Evolutionary conservation across 2,329 filamentous ascomycete species (phyloP).

Genomic region (Microsporum ferrugineum): DNA sequence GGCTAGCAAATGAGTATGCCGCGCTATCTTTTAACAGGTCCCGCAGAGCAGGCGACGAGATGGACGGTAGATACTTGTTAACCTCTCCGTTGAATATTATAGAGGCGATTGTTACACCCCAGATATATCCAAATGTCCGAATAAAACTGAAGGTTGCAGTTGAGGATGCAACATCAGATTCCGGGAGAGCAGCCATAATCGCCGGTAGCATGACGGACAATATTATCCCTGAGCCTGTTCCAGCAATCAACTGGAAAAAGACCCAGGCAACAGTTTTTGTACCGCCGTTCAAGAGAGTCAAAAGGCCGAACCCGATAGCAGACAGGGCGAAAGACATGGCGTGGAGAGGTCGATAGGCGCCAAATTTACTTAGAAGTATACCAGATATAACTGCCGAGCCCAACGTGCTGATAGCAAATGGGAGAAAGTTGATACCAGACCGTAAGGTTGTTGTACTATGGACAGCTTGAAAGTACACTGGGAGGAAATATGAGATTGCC

Average conservation of each 20-base stretch:
- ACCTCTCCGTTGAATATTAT: constrained; percentile 25
- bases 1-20: constrained; percentile 6
- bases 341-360: constrained; percentile 25
- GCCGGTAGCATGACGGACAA: constrained; percentile 36
- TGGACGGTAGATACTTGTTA: constrained; percentile 10
- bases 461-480: constrained; percentile 34
- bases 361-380: constrained; percentile 20
- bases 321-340: constrained; percentile 28
- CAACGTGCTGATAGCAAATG: constrained; percentile 16
- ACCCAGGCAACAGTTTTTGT: constrained; percentile 34
- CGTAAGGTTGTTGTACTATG: constrained; percentile 30
- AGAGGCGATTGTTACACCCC: constrained; percentile 23
- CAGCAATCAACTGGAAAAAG: constrained; percentile 32
- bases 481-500: constrained; percentile 16
- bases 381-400: constrained; percentile 20
- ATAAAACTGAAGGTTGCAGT: constrained; percentile 24
- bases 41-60: neutral
- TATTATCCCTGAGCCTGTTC: constrained; percentile 34
- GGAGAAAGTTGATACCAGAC: constrained; percentile 25
- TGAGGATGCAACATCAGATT: constrained; percentile 20
- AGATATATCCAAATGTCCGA: constrained; percentile 23
- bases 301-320: constrained; percentile 33
- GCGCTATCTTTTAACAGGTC: neutral
- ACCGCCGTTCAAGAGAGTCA: constrained; percentile 29
- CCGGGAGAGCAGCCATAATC: constrained; percentile 28